Percentiles rank a stretch among this genome's conserved stretches.
Evolutionary conservation across 352 stramenopile species (phyloP).

Genomic region (Globisporangium cystogenes): DNA sequence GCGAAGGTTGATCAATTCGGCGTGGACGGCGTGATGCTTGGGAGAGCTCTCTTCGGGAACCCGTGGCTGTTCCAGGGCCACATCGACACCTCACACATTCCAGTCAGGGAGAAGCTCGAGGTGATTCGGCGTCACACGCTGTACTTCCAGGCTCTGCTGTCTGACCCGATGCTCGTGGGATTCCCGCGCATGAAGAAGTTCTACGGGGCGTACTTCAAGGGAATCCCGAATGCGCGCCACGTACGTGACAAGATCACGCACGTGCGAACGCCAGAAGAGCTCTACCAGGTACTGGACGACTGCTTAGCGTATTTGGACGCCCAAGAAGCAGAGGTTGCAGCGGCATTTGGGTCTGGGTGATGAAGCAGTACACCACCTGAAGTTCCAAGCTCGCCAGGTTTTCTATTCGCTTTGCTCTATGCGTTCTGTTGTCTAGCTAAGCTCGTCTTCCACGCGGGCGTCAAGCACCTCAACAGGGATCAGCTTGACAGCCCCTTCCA

Average conservation of each 20-base stretch:
- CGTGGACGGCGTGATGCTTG: constrained; percentile 77
- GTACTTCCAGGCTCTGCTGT: constrained; percentile 61
- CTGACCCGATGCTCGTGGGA: constrained; percentile 32
- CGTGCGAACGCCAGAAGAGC: constrained; percentile 38
- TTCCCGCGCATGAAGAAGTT: constrained; percentile 82
- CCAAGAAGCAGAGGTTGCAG: constrained; percentile 13
- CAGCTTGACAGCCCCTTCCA: constrained; percentile 63
- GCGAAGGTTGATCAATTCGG: constrained; percentile 66
- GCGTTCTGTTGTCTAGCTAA: constrained; percentile 10
- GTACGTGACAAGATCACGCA: constrained; percentile 51
- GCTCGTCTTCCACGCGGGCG: constrained; percentile 55
- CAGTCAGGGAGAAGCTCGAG: constrained; percentile 42
- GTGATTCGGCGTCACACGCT: constrained; percentile 62
- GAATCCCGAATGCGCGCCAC: constrained; percentile 62
- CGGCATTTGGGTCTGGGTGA: not conserved
- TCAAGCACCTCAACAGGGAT: constrained; percentile 73
- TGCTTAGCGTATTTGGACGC: constrained; percentile 24
- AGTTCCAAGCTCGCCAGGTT: not conserved
- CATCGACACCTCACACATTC: constrained; percentile 40
- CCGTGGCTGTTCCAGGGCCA: constrained; percentile 78
- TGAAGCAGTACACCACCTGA: not conserved
- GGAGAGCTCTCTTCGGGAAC: constrained; percentile 71
- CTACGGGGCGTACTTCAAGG: constrained; percentile 68
- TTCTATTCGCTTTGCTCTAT: constrained; percentile 9
- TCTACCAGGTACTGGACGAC: constrained; percentile 57